Percentiles rank a stretch among this genome's conserved stretches.
Evolutionary conservation across 164 flowering plant species (phyloP).

Genomic region (Chimonanthus praecox): DNA sequence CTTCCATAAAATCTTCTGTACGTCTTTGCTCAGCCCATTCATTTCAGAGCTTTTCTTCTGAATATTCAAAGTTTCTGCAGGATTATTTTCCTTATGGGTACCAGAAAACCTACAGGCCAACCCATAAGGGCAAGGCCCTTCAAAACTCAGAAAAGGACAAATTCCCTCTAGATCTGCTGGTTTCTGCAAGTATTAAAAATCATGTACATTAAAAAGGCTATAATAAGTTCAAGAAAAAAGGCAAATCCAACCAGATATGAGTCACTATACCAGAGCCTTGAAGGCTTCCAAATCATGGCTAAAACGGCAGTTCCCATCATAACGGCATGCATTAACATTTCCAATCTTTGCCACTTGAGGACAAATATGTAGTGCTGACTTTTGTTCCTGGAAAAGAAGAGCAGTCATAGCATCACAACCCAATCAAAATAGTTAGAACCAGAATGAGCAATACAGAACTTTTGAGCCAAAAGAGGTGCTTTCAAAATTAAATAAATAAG

Average conservation of each 20-base stretch:
- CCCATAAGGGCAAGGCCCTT: constrained; percentile 75
- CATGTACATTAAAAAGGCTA: background rate
- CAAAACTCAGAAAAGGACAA: constrained; percentile 60
- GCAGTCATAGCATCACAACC: background rate
- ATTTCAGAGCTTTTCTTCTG: constrained; percentile 44
- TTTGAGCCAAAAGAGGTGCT: background rate
- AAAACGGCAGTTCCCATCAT: constrained; percentile 61
- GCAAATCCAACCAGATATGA: background rate
- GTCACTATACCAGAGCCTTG: constrained; percentile 50
- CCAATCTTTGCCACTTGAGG: constrained; percentile 73
- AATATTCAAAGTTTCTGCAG: constrained; percentile 13
- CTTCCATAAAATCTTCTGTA: constrained; percentile 91
- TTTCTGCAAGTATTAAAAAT: constrained; percentile 42
- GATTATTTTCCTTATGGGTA: constrained; percentile 44
- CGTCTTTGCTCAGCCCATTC: constrained; percentile 75
- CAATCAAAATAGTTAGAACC: background rate
- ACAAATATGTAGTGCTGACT: constrained; percentile 61
- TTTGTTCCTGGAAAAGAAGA: constrained; percentile 43
- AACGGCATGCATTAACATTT: constrained; percentile 51
- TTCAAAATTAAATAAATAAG: background rate
- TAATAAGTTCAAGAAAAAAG: background rate
- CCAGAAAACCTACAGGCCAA: constrained; percentile 76
- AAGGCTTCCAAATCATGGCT: constrained; percentile 90
- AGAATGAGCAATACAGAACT: background rate
- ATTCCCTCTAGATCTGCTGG: constrained; percentile 74